These are phyloP conservation scores for Spatholobus suberectus DNA, from an alignment of 306 rosid genomes.

Conservation along the genomic window DNA sequence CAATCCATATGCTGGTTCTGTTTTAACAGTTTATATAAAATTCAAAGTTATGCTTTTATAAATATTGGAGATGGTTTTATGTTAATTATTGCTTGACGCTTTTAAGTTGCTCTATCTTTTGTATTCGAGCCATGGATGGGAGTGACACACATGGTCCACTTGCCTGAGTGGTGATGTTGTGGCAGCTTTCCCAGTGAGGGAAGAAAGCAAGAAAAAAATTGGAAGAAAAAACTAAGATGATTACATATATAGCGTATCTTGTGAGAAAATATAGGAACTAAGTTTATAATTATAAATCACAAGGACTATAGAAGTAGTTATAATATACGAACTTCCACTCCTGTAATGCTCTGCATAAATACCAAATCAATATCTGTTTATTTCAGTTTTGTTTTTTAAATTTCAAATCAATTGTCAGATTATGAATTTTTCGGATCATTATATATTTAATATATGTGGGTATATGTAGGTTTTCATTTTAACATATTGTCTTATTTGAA, in stretches of 20 bases:
- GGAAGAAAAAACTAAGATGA: not conserved
- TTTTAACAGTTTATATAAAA: not conserved
- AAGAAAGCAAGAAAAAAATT: too few species aligned
- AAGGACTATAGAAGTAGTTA: too few species aligned
- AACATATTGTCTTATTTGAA: too few species aligned
- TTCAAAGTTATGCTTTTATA: not conserved
- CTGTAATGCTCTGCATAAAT: not conserved
- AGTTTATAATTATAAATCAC: too few species aligned
- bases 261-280: not conserved
- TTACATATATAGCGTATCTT: not conserved
- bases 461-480: too few species aligned
- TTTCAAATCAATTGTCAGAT: too few species aligned
- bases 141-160: slow-evolving; percentile 7
- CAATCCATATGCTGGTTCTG: not conserved
- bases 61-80: not conserved
- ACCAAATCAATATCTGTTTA: not conserved
- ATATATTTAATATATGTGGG: too few species aligned
- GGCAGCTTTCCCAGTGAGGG: too few species aligned
- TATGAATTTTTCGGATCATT: too few species aligned
- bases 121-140: not conserved
- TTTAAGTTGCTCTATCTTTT: not conserved
- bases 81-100: not conserved
- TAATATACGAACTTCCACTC: too few species aligned
- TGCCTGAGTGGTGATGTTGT: not conserved
- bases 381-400: not conserved